Conservation (phyloP, 257 asterid genomes). For the Avicennia marina region DNA sequence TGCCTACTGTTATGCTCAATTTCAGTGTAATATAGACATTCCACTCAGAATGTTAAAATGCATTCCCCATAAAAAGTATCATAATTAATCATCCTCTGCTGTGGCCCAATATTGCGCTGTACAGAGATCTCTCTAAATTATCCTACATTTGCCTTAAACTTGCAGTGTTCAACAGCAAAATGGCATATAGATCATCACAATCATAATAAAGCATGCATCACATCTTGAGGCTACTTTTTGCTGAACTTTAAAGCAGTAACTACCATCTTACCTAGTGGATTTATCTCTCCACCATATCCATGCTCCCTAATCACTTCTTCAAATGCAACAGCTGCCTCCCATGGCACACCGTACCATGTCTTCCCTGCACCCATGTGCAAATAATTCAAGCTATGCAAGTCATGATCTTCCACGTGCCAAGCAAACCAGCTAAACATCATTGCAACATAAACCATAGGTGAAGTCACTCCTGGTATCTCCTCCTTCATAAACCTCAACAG, state of each 20-base stretch:
- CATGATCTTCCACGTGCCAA: constrained; percentile 99
- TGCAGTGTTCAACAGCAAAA: too few relatives aligned
- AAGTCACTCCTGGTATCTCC: constrained; percentile 97
- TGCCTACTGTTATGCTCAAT: neutral
- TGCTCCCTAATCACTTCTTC: constrained; percentile 94
- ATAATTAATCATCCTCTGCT: neutral
- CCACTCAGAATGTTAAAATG: neutral
- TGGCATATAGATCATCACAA: neutral
- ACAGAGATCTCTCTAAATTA: too few relatives aligned
- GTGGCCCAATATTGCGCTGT: too few relatives aligned
- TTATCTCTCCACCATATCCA: constrained; percentile 95
- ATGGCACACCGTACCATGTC: constrained; percentile 98
- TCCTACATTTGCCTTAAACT: neutral
- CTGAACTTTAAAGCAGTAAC: neutral
- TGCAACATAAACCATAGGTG: constrained; percentile 97
- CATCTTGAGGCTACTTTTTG: neutral
- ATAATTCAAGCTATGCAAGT: constrained; percentile 97
- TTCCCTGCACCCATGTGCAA: constrained; percentile 85
- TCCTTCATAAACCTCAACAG: constrained; percentile 95
- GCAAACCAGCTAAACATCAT: constrained; percentile 99
- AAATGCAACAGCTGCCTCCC: constrained; percentile 92
- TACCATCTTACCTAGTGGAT: constrained; percentile 76
- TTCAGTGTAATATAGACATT: neutral
- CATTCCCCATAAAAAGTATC: neutral
- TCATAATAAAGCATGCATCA: constrained; percentile 7